Base-by-base conservation (phyloP, 352 stramenopile species). In the Phytophthora aleatoria region DNA sequence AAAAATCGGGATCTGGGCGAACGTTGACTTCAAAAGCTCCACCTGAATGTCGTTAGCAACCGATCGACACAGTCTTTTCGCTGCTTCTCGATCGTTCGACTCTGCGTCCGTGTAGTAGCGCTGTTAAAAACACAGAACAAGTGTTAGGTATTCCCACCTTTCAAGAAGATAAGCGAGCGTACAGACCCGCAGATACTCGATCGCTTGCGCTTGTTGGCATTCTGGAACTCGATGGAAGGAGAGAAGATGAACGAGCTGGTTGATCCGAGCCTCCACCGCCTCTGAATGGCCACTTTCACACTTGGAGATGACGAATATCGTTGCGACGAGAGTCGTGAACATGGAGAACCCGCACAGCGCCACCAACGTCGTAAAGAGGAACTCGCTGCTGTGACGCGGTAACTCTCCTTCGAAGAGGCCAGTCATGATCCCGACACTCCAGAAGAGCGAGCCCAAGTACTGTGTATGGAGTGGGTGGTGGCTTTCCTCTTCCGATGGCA, bases 231-330 rank as follows among this genome's bases (percentile, higher is more conserved):
- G 70, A 41, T 94, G 83, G 27, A 92, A 94, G 0, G 69, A 85
- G 2, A 92, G 67, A 35, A 92, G 59, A 53, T 92, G 83, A 26
- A 86, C 78, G 3, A 94, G 74, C 28, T 94, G 85, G 33, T 91
- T 91, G 53, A 91, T 88, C 13, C 76, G 67, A 5, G 81, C 85
- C 31, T 91, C 81, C 0, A 81, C 78, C 0, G 73, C 70, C 53
- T 92, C 85, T 0, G 70, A 71, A 10, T 83, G 77, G 2, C 84
- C 81, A 42, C 81, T 89, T 64, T 92, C 76, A 35, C 85, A 91
- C 55, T 90, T 91, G 27, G 85, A 94, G 28, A 92, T 80, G 41
- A 89, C 86, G 57, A 94, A 94, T 47, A 94, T 83, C 24, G 82
- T 94, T 0, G 81, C 81, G 3, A 84, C 89, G 16, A 92, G 72